phyloP scores from a whole-genome alignment of 2,329 filamentous ascomycete species.

The Chaetothyriales sp. region DNA sequence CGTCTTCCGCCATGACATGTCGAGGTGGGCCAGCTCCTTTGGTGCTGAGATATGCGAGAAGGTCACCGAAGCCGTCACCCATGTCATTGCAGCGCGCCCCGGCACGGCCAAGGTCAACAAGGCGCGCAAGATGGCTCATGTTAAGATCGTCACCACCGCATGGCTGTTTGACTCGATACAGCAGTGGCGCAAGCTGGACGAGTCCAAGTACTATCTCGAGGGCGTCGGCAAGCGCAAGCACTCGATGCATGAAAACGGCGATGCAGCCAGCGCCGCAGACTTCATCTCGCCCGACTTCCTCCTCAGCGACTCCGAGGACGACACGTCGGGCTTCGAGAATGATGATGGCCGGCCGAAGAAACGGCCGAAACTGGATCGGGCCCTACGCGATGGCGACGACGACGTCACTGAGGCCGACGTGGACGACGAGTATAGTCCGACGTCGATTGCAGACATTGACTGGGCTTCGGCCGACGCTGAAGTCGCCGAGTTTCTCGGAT shows the following conservation, averaged over 20 bases:
- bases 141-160: slow-evolving; percentile 82
- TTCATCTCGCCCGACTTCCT: slow-evolving; percentile 7
- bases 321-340: slow-evolving; percentile 15
- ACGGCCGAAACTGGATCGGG: slow-evolving; percentile 20
- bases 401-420: slow-evolving; percentile 31
- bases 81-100: slow-evolving; percentile 42
- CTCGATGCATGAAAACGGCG: slow-evolving; percentile 21
- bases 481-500: slow-evolving; percentile 55
- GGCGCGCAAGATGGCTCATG: slow-evolving; percentile 57
- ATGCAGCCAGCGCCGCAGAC: background rate
- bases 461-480: slow-evolving; percentile 57
- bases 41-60: slow-evolving; percentile 49
- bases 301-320: slow-evolving; percentile 27
- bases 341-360: slow-evolving; percentile 12
- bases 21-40: slow-evolving; percentile 73
- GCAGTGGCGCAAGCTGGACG: slow-evolving; percentile 69
- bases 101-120: slow-evolving; percentile 85
- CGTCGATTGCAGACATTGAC: slow-evolving; percentile 48
- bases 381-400: slow-evolving; percentile 26
- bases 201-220: slow-evolving; percentile 61
- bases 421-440: slow-evolving; percentile 22
- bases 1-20: slow-evolving; percentile 70
- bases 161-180: slow-evolving; percentile 80
- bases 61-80: slow-evolving; percentile 35
- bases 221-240: slow-evolving; percentile 40